These are phyloP conservation scores for Chlorella sp. DNA, from an alignment of 139 green algal species.

Conservation along the genomic window DNA sequence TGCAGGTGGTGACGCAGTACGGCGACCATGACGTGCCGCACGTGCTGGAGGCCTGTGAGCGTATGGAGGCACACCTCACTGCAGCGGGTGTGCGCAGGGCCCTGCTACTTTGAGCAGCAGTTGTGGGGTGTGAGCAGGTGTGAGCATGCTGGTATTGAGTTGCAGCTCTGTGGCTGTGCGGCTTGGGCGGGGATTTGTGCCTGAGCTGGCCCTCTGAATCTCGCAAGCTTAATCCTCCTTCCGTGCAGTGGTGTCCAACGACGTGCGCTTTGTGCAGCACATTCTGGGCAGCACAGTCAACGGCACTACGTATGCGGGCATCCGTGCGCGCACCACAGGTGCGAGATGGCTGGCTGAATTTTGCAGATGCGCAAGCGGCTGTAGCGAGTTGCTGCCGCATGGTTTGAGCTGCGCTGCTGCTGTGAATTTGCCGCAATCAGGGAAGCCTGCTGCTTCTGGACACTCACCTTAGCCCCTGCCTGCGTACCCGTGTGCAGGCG, in stretches of 20 bases:
- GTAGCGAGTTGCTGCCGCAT: not conserved
- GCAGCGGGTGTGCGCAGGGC: slow-evolving; percentile 57
- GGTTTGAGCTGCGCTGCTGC: not conserved
- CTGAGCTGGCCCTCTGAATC: not conserved
- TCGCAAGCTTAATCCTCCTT: not conserved
- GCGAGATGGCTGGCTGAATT: not conserved
- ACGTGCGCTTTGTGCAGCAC: slow-evolving; percentile 64
- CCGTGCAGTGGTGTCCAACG: slow-evolving; percentile 68
- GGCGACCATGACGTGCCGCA: slow-evolving; percentile 70
- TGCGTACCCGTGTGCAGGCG: slow-evolving; percentile 53
- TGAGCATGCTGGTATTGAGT: too few relatives aligned
- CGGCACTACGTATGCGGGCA: slow-evolving; percentile 95
- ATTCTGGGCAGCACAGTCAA: slow-evolving; percentile 96
- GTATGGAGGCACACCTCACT: slow-evolving; percentile 94
- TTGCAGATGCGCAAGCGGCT: not conserved
- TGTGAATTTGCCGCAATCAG: not conserved
- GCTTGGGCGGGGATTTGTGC: too few relatives aligned
- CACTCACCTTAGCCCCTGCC: not conserved
- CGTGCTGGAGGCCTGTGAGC: slow-evolving; percentile 89
- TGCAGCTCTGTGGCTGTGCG: too few relatives aligned
- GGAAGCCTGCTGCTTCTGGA: not conserved
- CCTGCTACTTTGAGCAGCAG: not conserved
- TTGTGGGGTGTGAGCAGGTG: not conserved
- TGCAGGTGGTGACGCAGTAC: slow-evolving; percentile 91
- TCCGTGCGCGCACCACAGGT: slow-evolving; percentile 89